Evolutionary conservation across 805 yeast species (phyloP).

Genomic region (Nakazawaea wyomingensis): DNA sequence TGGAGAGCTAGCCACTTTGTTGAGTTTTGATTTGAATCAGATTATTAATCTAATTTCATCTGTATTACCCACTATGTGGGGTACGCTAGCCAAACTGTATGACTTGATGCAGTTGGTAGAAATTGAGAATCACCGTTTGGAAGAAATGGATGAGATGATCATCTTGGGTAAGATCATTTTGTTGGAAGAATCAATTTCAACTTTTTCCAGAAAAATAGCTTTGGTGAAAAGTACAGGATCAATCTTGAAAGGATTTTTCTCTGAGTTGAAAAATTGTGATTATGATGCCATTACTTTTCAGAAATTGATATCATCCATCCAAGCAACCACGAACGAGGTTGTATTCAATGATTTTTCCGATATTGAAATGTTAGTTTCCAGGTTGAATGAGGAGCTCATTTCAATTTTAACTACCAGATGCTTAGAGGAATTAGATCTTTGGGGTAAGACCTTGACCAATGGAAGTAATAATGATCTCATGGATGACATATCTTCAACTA

Average conservation of each 20-base stretch:
- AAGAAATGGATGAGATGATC: conserved; percentile 24
- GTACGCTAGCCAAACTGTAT: conserved; percentile 39
- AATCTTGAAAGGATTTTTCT: conserved; percentile 19
- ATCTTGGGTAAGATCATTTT: conserved; percentile 25
- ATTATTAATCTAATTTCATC: conserved; percentile 29
- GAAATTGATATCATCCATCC: conserved; percentile 24
- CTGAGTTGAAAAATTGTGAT: conserved; percentile 22
- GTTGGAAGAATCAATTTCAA: conserved; percentile 27
- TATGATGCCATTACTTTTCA: conserved; percentile 20
- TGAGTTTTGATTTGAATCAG: conserved; percentile 28
- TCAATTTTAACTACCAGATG: conserved; percentile 26
- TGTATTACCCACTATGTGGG: conserved; percentile 48
- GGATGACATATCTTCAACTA: background rate
- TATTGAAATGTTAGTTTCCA: conserved; percentile 25
- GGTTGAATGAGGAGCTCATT: conserved; percentile 29
- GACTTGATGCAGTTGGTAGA: conserved; percentile 33
- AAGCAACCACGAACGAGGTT: conserved; percentile 29
- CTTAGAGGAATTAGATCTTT: conserved; percentile 8
- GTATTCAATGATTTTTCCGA: conserved; percentile 32
- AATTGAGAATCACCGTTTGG: conserved; percentile 20
- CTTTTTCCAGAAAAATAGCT: conserved; percentile 26
- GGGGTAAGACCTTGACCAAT: background rate
- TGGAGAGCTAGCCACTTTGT: conserved; percentile 35
- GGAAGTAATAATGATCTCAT: conserved; percentile 5
- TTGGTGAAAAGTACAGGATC: conserved; percentile 25